Evolutionary conservation across 2,329 filamentous ascomycete species (phyloP).

Genomic region (Gnomoniopsis smithogilvyi): DNA sequence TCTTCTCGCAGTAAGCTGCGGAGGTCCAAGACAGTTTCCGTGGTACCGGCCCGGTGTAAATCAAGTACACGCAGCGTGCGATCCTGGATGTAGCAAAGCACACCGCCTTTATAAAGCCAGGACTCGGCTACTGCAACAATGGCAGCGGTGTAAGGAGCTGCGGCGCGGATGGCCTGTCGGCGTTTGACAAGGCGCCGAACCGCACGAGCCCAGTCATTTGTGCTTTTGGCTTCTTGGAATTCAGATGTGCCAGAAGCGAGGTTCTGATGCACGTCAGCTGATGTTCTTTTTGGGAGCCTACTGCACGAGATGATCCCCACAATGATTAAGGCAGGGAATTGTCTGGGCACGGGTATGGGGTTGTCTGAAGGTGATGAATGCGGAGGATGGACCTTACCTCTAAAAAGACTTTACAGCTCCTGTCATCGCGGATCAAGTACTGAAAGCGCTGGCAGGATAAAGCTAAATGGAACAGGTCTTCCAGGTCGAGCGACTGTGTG

Average conservation of each 20-base stretch:
- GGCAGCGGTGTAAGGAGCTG: constrained; percentile 59
- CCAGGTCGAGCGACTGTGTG: constrained; percentile 49
- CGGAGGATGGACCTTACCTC: constrained; percentile 43
- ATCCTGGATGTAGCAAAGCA: constrained; percentile 60
- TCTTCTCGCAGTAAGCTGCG: constrained; percentile 35
- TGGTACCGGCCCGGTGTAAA: constrained; percentile 43
- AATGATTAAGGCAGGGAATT: no score
- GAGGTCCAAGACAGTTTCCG: constrained; percentile 57
- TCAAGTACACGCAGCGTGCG: constrained; percentile 54
- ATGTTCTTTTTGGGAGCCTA: constrained; percentile 58
- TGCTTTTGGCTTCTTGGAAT: constrained; percentile 27
- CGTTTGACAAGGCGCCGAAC: constrained; percentile 61
- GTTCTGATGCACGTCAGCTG: constrained; percentile 28
- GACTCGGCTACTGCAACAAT: constrained; percentile 57
- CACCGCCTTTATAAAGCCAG: constrained; percentile 61
- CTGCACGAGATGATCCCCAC: constrained; percentile 36
- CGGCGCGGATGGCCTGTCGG: constrained; percentile 56
- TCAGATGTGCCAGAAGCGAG: constrained; percentile 31
- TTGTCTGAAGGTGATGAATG: no score
- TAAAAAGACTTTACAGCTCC: constrained; percentile 55
- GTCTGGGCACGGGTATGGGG: no score
- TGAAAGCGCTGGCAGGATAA: constrained; percentile 49
- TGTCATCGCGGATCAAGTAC: constrained; percentile 48
- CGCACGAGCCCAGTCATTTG: constrained; percentile 43
- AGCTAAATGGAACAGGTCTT: constrained; percentile 56